phyloP scores from a whole-genome alignment of 768 basidiomycete genomes.

The Rhodosporidiobolus sp. region DNA sequence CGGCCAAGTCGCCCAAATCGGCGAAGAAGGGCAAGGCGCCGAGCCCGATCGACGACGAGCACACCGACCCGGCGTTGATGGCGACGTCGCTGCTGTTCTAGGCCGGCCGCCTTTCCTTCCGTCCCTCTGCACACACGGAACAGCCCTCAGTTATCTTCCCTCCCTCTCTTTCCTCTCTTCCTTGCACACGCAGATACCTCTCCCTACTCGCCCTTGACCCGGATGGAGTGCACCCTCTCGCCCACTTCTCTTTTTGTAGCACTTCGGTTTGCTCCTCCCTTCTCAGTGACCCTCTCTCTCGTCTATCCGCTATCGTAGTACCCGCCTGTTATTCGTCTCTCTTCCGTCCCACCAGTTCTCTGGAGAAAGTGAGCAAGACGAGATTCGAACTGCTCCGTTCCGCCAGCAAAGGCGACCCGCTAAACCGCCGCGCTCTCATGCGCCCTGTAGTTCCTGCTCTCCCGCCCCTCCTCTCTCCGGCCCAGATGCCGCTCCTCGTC shows the following conservation, averaged over 20 bases:
- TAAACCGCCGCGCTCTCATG: neutral
- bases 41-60: neutral
- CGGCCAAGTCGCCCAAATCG: neutral
- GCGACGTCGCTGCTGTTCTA: conserved; percentile 5
- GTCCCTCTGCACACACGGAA: neutral
- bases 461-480: neutral
- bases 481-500: neutral
- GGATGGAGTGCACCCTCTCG: no score
- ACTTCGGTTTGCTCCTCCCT: no score
- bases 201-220: no score
- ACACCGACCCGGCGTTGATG: neutral
- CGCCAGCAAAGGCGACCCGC: no score
- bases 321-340: neutral
- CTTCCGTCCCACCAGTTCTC: neutral
- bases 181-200: no score
- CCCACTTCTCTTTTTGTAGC: no score
- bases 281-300: neutral
- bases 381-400: no score
- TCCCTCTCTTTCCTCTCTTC: no score
- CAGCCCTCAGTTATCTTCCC: neutral
- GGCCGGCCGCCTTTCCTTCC: no score
- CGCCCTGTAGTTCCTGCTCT: neutral
- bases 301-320: neutral
- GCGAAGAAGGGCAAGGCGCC: neutral
- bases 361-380: no score